Percentiles rank a stretch among this genome's conserved stretches.
Evolutionary conservation across 768 basidiomycete species (phyloP).

Genomic region (Hypsizygus marmoreus): DNA sequence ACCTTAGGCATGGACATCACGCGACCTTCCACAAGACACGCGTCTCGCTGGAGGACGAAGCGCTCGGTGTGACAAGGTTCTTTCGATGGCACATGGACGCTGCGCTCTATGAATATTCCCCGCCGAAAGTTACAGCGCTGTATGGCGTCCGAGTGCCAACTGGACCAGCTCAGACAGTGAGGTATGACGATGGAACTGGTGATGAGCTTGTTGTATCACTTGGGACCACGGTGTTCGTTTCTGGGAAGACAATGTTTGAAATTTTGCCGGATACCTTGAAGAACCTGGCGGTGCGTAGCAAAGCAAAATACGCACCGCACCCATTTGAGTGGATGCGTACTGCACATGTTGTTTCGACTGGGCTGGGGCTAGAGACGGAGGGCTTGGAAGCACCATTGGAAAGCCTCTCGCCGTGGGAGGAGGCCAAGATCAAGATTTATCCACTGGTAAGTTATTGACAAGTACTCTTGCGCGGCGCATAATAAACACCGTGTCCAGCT

Average conservation of each 20-base stretch:
- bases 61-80: constrained; percentile 76
- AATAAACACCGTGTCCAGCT: constrained; percentile 49
- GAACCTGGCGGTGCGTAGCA: constrained; percentile 76
- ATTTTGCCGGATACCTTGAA: constrained; percentile 70
- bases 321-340: constrained; percentile 92
- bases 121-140: constrained; percentile 86
- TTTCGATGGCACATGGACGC: constrained; percentile 95
- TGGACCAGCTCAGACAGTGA: constrained; percentile 62
- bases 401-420: constrained; percentile 83
- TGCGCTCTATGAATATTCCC: constrained; percentile 73
- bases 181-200: constrained; percentile 87
- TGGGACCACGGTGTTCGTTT: constrained; percentile 84
- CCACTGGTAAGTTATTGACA: constrained; percentile 49
- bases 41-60: constrained; percentile 74
- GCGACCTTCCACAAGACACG: constrained; percentile 84
- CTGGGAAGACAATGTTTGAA: constrained; percentile 84
- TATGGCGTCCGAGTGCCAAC: constrained; percentile 76
- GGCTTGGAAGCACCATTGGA: constrained; percentile 65
- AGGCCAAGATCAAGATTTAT: constrained; percentile 68
- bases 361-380: constrained; percentile 81
- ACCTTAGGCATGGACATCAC: constrained; percentile 85
- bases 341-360: constrained; percentile 74
- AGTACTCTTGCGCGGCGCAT: constrained; percentile 24
- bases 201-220: constrained; percentile 82
- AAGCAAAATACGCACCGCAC: constrained; percentile 80